These are phyloP conservation scores for Megacollybia marginata DNA, from an alignment of 768 basidiomycete genomes.

Conservation along the genomic window DNA sequence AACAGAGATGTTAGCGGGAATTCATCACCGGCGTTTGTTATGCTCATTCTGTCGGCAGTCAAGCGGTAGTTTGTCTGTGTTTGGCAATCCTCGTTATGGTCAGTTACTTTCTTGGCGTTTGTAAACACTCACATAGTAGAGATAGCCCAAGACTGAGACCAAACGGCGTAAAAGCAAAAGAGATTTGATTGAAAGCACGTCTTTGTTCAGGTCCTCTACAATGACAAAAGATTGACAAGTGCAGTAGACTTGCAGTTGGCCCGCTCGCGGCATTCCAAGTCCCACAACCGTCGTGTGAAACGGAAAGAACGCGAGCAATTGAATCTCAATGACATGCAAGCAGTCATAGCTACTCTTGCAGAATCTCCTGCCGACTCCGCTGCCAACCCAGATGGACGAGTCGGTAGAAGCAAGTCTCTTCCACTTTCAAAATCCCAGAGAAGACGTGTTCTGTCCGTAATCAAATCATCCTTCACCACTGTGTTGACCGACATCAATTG, in stretches of 20 bases:
- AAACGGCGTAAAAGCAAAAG: too few relatives aligned
- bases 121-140: too few relatives aligned
- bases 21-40: too few relatives aligned
- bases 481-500: not conserved
- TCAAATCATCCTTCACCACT: not conserved
- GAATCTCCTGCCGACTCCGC: constrained; percentile 11
- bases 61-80: too few relatives aligned
- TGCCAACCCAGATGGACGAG: constrained; percentile 30
- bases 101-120: too few relatives aligned
- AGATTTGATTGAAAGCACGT: too few relatives aligned
- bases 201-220: too few relatives aligned
- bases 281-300: constrained; percentile 63
- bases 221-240: too few relatives aligned
- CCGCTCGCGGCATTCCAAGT: constrained; percentile 58
- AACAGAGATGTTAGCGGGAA: constrained; percentile 23
- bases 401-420: constrained; percentile 56
- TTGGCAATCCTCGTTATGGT: too few relatives aligned
- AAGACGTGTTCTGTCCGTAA: constrained; percentile 58
- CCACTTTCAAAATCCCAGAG: constrained; percentile 60
- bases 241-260: constrained; percentile 40
- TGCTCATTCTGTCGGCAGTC: too few relatives aligned
- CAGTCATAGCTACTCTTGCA: constrained; percentile 49
- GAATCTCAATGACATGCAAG: constrained; percentile 41
- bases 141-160: too few relatives aligned
- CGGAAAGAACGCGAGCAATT: constrained; percentile 60